Percentiles rank a stretch among this genome's conserved stretches.
Evolutionary conservation across 169 alveolate species (phyloP).

Genomic region (Eimeria mitis): DNA sequence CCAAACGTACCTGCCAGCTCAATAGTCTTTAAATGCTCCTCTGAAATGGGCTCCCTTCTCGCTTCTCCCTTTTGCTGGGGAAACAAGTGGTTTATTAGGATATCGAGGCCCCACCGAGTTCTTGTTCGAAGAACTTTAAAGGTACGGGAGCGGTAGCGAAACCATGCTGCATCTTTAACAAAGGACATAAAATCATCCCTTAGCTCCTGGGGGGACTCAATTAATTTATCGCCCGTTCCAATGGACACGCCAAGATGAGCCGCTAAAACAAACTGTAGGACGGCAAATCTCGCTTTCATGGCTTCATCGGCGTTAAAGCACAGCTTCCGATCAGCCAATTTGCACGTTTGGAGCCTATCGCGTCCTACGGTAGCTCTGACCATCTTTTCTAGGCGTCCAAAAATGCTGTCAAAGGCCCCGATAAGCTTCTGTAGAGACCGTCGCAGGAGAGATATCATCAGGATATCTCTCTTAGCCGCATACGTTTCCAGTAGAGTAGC

Average conservation of each 20-base stretch:
- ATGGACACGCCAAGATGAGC: slow-evolving; percentile 62
- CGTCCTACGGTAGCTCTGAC: slow-evolving; percentile 18
- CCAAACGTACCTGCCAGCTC: slow-evolving; percentile 59
- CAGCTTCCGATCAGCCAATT: background rate
- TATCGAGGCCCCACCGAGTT: slow-evolving; percentile 45
- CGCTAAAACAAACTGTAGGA: slow-evolving; percentile 23
- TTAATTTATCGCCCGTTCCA: slow-evolving; percentile 2
- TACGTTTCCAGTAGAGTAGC: slow-evolving; percentile 17
- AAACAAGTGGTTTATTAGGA: slow-evolving; percentile 24
- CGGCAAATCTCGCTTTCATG: slow-evolving; percentile 28
- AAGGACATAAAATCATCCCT: slow-evolving; percentile 43
- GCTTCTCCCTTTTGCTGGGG: slow-evolving; percentile 2
- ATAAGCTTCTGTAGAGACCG: slow-evolving; percentile 37
- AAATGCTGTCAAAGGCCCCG: slow-evolving; percentile 15
- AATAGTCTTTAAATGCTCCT: slow-evolving; percentile 2
- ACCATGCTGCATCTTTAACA: slow-evolving; percentile 66
- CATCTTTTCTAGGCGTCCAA: slow-evolving; percentile 68
- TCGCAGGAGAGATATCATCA: slow-evolving; percentile 57
- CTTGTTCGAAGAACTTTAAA: background rate
- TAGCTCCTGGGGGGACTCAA: background rate
- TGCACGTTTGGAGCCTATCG: slow-evolving; percentile 47
- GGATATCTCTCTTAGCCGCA: slow-evolving; percentile 39
- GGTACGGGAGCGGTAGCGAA: slow-evolving; percentile 19
- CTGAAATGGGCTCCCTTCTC: background rate
- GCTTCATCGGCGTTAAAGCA: slow-evolving; percentile 64